phyloP scores from a whole-genome alignment of 495 filamentous ascomycete species.

The Friedmanniomyces endolithicus region DNA sequence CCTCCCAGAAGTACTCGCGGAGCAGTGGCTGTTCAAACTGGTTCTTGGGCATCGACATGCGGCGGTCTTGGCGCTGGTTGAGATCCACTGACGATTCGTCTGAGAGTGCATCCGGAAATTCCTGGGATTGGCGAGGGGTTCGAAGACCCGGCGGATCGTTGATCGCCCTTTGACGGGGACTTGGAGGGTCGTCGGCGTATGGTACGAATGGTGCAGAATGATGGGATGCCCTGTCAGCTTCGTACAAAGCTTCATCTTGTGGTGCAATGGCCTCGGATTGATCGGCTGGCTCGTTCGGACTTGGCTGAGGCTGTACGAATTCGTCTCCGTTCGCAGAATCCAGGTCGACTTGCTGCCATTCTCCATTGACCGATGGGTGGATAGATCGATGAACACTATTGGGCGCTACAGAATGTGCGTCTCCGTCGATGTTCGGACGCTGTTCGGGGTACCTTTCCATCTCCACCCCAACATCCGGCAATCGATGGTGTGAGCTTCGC shows the following conservation, averaged over 20 bases:
- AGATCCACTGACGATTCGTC: neutral
- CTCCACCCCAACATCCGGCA: neutral
- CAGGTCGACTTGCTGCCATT: too few relatives aligned
- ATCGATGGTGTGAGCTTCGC: neutral
- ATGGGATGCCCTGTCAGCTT: neutral
- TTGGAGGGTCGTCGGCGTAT: neutral
- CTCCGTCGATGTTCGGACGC: too few relatives aligned
- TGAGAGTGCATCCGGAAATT: neutral
- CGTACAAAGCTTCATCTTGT: neutral
- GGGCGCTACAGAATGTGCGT: too few relatives aligned
- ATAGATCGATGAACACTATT: too few relatives aligned
- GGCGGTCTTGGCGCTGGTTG: neutral
- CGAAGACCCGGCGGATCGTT: neutral
- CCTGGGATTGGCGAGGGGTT: neutral
- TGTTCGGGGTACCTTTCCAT: neutral
- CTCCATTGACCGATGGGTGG: too few relatives aligned
- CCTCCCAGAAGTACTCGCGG: slow-evolving; percentile 37
- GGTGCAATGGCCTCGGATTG: too few relatives aligned
- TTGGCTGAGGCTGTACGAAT: too few relatives aligned
- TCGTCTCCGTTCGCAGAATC: too few relatives aligned
- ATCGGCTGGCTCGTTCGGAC: too few relatives aligned
- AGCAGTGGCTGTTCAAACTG: slow-evolving; percentile 37
- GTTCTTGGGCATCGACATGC: slow-evolving; percentile 11
- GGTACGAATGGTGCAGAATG: neutral
- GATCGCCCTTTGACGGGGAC: neutral